Evolutionary conservation across 805 yeast genomes (phyloP).

Genomic region (Scheffersomyces spartinae): DNA sequence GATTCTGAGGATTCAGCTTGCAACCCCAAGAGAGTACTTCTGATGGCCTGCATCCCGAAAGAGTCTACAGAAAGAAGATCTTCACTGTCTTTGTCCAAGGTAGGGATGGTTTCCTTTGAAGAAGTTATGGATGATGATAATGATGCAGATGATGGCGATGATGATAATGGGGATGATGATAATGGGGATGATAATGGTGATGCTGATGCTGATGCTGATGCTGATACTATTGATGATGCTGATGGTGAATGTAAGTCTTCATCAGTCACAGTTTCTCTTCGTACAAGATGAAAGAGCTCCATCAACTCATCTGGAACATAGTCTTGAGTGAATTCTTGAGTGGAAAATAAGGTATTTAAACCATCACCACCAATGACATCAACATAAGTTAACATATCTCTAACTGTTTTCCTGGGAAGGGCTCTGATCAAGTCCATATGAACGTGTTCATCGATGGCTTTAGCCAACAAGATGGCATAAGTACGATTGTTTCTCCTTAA

Average conservation of each 20-base stretch:
- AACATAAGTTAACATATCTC: slow-evolving; percentile 28
- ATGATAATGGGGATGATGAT: too few relatives aligned
- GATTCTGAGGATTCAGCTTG: slow-evolving; percentile 13
- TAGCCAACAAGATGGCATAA: slow-evolving; percentile 23
- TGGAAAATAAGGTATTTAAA: slow-evolving; percentile 24
- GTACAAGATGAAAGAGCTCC: slow-evolving; percentile 17
- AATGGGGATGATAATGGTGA: slow-evolving; percentile 1
- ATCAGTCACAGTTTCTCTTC: slow-evolving; percentile 4
- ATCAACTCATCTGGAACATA: slow-evolving; percentile 24
- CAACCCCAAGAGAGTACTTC: slow-evolving; percentile 52
- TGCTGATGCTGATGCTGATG: not conserved
- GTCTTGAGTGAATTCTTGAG: slow-evolving; percentile 10
- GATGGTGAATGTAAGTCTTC: slow-evolving; percentile 1
- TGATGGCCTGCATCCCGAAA: slow-evolving; percentile 65
- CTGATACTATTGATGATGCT: not conserved
- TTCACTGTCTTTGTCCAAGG: slow-evolving; percentile 44
- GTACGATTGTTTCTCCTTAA: slow-evolving; percentile 28
- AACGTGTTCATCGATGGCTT: slow-evolving; percentile 13
- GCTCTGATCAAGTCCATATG: slow-evolving; percentile 3
- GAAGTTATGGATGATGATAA: too few relatives aligned
- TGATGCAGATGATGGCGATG: slow-evolving; percentile 1
- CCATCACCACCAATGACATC: slow-evolving; percentile 37
- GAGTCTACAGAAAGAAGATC: slow-evolving; percentile 59
- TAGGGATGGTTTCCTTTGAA: too few relatives aligned
- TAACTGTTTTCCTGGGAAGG: slow-evolving; percentile 9